Percentiles rank a stretch among this genome's conserved stretches.
Conservation (phyloP, 2,329 filamentous ascomycete genomes). For the Penicillium nordicum region DNA sequence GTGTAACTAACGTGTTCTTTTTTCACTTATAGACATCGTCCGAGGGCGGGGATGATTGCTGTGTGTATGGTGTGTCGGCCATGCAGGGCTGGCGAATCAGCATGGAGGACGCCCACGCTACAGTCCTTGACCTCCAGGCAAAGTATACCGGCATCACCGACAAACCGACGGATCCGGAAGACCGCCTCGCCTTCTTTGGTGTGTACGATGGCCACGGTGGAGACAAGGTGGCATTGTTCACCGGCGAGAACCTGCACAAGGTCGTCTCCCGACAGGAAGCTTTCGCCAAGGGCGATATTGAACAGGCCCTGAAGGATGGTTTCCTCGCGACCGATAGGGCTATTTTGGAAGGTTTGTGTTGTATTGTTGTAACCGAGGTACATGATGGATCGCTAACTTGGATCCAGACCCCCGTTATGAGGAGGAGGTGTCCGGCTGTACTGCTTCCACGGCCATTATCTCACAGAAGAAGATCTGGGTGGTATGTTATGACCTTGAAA, state of each 20-base stretch:
- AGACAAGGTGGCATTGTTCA: constrained; percentile 91
- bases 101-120: constrained; percentile 96
- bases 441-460: constrained; percentile 85
- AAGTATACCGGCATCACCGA: constrained; percentile 49
- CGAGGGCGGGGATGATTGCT: constrained; percentile 85
- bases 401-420: constrained; percentile 85
- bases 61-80: constrained; percentile 90
- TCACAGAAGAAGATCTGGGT: constrained; percentile 91
- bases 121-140: constrained; percentile 79
- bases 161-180: constrained; percentile 61
- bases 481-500: constrained; percentile 58
- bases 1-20: constrained; percentile 1
- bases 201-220: constrained; percentile 98
- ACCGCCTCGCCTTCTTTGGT: constrained; percentile 89
- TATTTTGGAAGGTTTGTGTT: constrained; percentile 78
- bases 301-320: constrained; percentile 94
- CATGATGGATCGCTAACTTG: constrained; percentile 13
- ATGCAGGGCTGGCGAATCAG: constrained; percentile 99
- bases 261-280: constrained; percentile 94
- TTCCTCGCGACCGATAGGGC: constrained; percentile 95
- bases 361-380: neutral
- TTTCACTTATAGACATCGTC: constrained; percentile 66
- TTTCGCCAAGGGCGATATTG: constrained; percentile 86
- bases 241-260: constrained; percentile 87
- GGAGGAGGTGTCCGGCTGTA: constrained; percentile 97